phyloP scores from a whole-genome alignment of 1,284 basidiomycete species.

The Ustilago xerochloae region DNA sequence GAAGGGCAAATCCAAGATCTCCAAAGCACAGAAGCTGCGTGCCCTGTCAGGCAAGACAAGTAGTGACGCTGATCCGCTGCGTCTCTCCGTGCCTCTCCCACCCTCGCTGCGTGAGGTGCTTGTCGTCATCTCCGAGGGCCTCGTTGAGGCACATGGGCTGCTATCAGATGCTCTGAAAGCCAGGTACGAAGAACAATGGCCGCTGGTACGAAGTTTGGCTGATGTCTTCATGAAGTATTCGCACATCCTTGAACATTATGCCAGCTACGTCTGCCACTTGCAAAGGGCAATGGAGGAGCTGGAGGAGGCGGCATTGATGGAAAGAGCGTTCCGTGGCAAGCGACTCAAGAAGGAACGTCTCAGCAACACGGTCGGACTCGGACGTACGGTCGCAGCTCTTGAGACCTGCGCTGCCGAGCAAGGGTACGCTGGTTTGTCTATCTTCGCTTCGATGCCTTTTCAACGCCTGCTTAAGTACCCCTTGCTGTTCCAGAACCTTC shows the following conservation, averaged over 20 bases:
- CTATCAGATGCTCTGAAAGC: conserved; percentile 57
- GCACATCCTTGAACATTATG: conserved; percentile 58
- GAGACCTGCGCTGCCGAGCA: conserved; percentile 83
- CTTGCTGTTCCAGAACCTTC: conserved; percentile 91
- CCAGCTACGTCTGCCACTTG: conserved; percentile 56
- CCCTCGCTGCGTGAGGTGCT: conserved; percentile 53
- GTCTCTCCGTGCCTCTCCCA: conserved; percentile 52
- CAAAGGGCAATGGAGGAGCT: conserved; percentile 58
- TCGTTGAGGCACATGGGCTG: conserved; percentile 51
- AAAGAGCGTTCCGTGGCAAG: conserved; percentile 60
- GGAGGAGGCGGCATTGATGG: conserved; percentile 62
- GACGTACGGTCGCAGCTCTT: conserved; percentile 69
- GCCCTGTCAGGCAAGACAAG: conserved; percentile 20
- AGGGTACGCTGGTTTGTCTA: conserved; percentile 91
- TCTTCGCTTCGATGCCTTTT: conserved; percentile 95
- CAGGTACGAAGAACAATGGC: conserved; percentile 63
- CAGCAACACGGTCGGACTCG: conserved; percentile 58
- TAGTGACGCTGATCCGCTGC: conserved; percentile 31
- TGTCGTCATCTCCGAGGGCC: conserved; percentile 49
- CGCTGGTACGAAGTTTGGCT: conserved; percentile 58
- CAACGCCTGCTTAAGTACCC: conserved; percentile 96
- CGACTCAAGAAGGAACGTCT: conserved; percentile 55
- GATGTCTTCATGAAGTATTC: conserved; percentile 57
- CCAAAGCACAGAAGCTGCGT: conserved; percentile 45
- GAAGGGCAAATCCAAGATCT: conserved; percentile 20